Evolutionary conservation across 202 grass and related monocot genomes (phyloP), one percentile per base, ranked within the genome.

Genomic region (Dendrocalamus latiflorus): DNA sequence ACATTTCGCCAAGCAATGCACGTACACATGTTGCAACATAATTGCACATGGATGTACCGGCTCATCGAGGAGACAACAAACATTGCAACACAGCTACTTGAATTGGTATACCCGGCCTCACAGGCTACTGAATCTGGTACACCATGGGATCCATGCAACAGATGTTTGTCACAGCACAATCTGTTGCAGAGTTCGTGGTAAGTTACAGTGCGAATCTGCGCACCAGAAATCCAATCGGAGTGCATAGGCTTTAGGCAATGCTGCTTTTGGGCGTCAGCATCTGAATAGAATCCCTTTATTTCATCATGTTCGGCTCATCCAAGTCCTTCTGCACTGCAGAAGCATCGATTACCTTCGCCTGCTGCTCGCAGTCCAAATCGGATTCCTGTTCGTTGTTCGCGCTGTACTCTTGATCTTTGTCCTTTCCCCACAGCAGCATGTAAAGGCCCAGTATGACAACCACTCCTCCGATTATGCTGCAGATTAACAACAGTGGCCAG

Each of bases 381-480:
- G 77, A 8, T 56, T 41, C 9, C 6, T 56, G 50, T 54, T n/a
- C 50, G 18, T 54, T n/a, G 50, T 7, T 54, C 18, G 50, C 6
- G 18, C 39, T 30, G 42, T 72, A 33, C 34, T 58, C 84, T 11
- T 91, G 80, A 25, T 98, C 95, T 63, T 72, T 90, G 20, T 95
- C 91, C 70, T 98, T 98, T n/a, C 95, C 89, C 93, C 95, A 95
- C 22, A 98, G 77, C 80, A 98, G 65, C 84, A 88, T 79, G 81
- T 98, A 98, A 0, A 98, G 72, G 3, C 91, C 95, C 38, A 87
- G 20, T 6, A 98, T 93, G 62, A 98, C 95, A 62, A 95, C 65
- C 36, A 78, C 58, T 6, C 89, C 93, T 59, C 95, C 95, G 38
- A 95, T 82, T 67, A 98, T 92, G 85, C 95, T 93, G 58, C 70